Percentiles rank a stretch among this genome's conserved stretches.
phyloP scores from a whole-genome alignment of 768 basidiomycete species.

The Trametes punicea region DNA sequence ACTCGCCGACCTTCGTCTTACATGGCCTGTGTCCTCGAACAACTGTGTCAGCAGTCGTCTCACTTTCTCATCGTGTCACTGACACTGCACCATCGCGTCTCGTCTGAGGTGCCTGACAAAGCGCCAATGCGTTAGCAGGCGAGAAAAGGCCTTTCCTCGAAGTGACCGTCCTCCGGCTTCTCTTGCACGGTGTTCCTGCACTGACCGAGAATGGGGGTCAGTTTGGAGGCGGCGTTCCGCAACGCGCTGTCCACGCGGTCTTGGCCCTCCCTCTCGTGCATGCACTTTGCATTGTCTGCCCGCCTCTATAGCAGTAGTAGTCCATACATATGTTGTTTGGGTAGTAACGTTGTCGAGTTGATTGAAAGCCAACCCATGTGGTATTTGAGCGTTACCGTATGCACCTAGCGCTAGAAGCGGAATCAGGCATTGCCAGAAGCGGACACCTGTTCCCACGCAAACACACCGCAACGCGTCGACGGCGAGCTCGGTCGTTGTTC shows the following conservation, averaged over 20 bases:
- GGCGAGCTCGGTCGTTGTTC: slow-evolving; percentile 25
- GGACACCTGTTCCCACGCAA: slow-evolving; percentile 20
- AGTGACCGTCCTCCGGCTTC: too few species aligned
- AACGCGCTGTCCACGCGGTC: neutral
- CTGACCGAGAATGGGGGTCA: neutral
- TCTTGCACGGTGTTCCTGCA: too few species aligned
- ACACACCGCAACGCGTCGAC: slow-evolving; percentile 30
- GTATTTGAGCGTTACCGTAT: too few species aligned
- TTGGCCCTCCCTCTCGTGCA: neutral
- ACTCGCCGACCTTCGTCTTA: too few species aligned
- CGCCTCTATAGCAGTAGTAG: neutral
- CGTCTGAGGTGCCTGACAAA: too few species aligned
- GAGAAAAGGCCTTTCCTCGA: too few species aligned
- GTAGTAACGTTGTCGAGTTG: neutral
- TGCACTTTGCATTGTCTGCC: neutral
- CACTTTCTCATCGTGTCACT: too few species aligned
- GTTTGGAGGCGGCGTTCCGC: neutral
- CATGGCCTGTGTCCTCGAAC: too few species aligned
- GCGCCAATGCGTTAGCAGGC: too few species aligned
- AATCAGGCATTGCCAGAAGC: slow-evolving; percentile 10
- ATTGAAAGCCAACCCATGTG: neutral
- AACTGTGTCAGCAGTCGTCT: too few species aligned
- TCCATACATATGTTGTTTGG: neutral
- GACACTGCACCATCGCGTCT: too few species aligned
- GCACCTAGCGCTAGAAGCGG: neutral